Percentiles rank a stretch among this genome's conserved stretches.
Conservation (phyloP, 23 red algal genomes). For the Chondrus crispus region DNA sequence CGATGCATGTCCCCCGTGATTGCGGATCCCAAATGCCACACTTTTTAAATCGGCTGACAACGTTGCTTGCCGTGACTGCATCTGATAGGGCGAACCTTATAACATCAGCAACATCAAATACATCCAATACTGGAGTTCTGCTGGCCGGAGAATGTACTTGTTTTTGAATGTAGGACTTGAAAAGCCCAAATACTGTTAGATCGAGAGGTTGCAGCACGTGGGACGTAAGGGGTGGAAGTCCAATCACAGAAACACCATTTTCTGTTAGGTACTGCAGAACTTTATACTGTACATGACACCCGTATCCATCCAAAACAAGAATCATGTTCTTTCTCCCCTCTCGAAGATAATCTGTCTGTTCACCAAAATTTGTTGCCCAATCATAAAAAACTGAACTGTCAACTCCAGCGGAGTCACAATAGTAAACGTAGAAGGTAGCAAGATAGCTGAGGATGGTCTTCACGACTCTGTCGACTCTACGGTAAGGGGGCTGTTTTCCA, state of each 20-base stretch:
- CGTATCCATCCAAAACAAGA: background rate
- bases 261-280: background rate
- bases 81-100: too few relatives aligned
- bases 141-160: too few relatives aligned
- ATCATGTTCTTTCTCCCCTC: background rate
- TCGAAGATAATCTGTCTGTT: background rate
- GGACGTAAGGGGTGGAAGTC: background rate
- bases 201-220: background rate
- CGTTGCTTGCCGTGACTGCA: too few relatives aligned
- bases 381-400: background rate
- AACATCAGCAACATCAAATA: too few relatives aligned
- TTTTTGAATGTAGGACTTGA: too few relatives aligned
- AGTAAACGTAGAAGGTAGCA: too few relatives aligned
- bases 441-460: too few relatives aligned
- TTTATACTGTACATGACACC: background rate
- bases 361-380: background rate
- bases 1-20: too few relatives aligned
- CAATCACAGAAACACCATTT: background rate
- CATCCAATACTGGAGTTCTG: too few relatives aligned
- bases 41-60: too few relatives aligned
- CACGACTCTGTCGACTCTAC: too few relatives aligned
- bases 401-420: background rate
- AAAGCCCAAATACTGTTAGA: background rate
- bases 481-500: background rate
- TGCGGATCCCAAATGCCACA: too few relatives aligned